These are phyloP conservation scores for Linnemannia zychae DNA, from an alignment of 192 early-diverging fungal species.

Conservation along the genomic window DNA sequence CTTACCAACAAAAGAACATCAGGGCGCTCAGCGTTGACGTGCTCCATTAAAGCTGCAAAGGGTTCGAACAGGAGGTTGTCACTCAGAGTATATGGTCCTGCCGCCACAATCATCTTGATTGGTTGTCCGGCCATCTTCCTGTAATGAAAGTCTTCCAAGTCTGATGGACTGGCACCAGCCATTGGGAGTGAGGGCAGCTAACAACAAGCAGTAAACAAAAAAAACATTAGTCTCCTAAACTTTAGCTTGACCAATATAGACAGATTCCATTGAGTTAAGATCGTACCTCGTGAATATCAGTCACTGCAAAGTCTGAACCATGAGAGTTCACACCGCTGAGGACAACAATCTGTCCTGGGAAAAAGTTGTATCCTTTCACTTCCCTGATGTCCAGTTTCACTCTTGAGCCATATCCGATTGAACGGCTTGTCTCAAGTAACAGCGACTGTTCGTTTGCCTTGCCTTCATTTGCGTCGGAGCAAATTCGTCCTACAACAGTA, in stretches of 20 bases:
- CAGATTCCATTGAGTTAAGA: constrained; percentile 15
- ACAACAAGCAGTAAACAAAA: neutral
- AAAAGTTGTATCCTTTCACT: constrained; percentile 76
- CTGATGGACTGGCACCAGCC: constrained; percentile 50
- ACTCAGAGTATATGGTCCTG: constrained; percentile 90
- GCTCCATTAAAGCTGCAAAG: constrained; percentile 79
- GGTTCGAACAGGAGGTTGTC: constrained; percentile 87
- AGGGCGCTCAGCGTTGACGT: constrained; percentile 72
- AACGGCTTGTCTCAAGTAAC: constrained; percentile 85
- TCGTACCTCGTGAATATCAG: constrained; percentile 67
- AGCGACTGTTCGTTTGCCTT: constrained; percentile 80
- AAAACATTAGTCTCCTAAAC: constrained; percentile 1
- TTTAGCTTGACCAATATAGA: constrained; percentile 5
- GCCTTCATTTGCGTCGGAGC: constrained; percentile 74
- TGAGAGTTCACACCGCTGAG: constrained; percentile 75
- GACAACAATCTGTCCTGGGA: constrained; percentile 92
- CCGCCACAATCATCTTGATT: constrained; percentile 74
- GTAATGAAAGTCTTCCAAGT: constrained; percentile 59
- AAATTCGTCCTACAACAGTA: constrained; percentile 78
- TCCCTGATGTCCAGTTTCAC: constrained; percentile 73
- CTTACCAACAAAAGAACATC: constrained; percentile 83
- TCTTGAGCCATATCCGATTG: constrained; percentile 78
- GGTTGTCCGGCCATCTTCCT: constrained; percentile 48
- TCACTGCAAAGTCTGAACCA: constrained; percentile 67
- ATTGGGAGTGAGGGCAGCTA: constrained; percentile 70